Base-by-base conservation (phyloP, 1,284 basidiomycete genomes). In the Bondarzewia mesenterica region DNA sequence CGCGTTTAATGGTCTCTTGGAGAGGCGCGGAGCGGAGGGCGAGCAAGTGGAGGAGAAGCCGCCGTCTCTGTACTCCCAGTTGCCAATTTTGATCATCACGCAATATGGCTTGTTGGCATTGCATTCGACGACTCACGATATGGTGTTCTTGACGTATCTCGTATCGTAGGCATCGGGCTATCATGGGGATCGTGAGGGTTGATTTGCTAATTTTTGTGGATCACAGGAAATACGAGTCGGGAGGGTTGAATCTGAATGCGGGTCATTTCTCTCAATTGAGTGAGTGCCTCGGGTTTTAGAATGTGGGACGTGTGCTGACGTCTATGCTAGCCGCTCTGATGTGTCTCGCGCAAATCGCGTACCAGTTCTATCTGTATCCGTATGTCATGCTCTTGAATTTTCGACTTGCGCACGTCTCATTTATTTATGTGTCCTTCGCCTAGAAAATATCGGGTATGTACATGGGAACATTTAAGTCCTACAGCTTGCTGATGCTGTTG, bases 361-460 rank as follows among this genome's bases (percentile, higher is more conserved):
- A 88, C 59, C 85, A 89, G 58, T 89, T 89, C 58, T 80, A 88
- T 60, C 73, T 91, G 39, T 93, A 93, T 72, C 89, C 90, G 78
- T 89, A 64, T 61, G 83, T 78, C 5, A 51, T 35, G 16, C 20
- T 49, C 54, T 32, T 53, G 51, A 15, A 16, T 37, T 18, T n/a
- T n/a, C n/a, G n/a, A n/a, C n/a, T n/a, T n/a, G n/a, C n/a, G n/a
- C n/a, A n/a, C n/a, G n/a, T n/a, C n/a, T n/a, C n/a, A n/a, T n/a
- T n/a, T n/a, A n/a, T n/a, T n/a, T n/a, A n/a, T n/a, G n/a, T n/a
- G n/a, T n/a, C n/a, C n/a, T n/a, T n/a, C n/a, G n/a, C n/a, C n/a
- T n/a, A n/a, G n/a, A 78, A 42, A 77, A 78, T 58, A 74, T 77
- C 58, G 73, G 75, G 82, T 71, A 57, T 58, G 73, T 69, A 7